Base-by-base conservation (phyloP, 139 green algal species). In the Pleodorina starrii region DNA sequence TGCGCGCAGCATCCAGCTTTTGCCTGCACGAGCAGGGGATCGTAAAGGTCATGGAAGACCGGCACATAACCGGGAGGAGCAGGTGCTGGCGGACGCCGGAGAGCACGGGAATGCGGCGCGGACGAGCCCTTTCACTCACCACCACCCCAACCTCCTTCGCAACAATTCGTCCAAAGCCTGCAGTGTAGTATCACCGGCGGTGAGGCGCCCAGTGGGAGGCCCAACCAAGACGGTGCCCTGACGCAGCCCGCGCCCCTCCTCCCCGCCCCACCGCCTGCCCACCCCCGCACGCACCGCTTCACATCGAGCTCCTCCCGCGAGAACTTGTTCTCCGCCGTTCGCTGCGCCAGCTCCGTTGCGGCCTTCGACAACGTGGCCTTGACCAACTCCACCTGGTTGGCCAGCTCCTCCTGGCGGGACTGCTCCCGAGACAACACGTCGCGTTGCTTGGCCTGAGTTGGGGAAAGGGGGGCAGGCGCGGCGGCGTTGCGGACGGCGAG, bases 291-390 rank as follows among this genome's bases (percentile, higher is more conserved):
- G 29, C 63, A 91, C 78, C 91, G 68, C 77, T 95, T 95, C 16
- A 42, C 40, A 25, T 93, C 91, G 75, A 96, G 90, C 2, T 91
- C 71, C 66, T 91, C 63, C 32, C 94, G 72, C 76, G 92, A 85
- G 44, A 50, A 75, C 46, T 93, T 91, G 46, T 91, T 92, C 66
- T 92, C 83, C 35, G 42, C 76, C 0, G 63, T 84, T 0, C 83
- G 68, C 46, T 92, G 72, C 29, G 88, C 75, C 86, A 96, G 87
- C 75, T 96, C 93, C 79, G 93, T 95, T 44, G 92, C 92, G 14
- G 93, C 92, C 79, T 96, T 95, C 63, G 32, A 78, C 46, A 96
- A 91, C 12, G 92, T 96, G 46, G 79, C 86, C 72, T 95, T 92
- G 29, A 96, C 43, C 25, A 94, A 75, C 46, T 96, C 93, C 54